Evolutionary conservation across 805 yeast species (phyloP).

Genomic region (Sporopachydermia lactativora): DNA sequence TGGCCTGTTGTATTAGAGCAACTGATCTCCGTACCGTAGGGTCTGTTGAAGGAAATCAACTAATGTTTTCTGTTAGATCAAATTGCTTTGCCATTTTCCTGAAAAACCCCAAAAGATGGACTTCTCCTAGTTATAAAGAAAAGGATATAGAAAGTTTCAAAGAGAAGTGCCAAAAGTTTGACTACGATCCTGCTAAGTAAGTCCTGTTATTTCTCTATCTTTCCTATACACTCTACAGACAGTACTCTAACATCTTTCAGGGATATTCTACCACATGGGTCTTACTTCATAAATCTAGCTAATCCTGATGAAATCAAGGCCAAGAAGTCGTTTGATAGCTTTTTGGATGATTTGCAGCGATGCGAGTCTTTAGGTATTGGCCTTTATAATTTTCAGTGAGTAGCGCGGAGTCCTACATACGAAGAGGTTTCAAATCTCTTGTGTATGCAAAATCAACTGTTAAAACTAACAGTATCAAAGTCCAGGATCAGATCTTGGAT

Average conservation of each 20-base stretch:
- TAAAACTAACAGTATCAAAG: slow-evolving; percentile 5
- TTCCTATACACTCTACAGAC: too few species aligned
- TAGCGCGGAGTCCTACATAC: background rate
- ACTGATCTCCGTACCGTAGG: too few species aligned
- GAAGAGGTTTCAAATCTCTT: too few species aligned
- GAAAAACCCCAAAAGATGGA: slow-evolving; percentile 87
- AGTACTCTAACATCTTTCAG: too few species aligned
- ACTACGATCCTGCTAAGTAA: slow-evolving; percentile 51
- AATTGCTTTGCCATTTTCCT: slow-evolving; percentile 84
- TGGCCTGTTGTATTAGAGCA: too few species aligned
- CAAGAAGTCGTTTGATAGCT: slow-evolving; percentile 57
- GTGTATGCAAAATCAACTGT: background rate
- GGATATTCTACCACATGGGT: slow-evolving; percentile 88
- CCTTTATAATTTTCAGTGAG: slow-evolving; percentile 64
- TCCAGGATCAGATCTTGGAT: slow-evolving; percentile 67
- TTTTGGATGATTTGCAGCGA: slow-evolving; percentile 73
- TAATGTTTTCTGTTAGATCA: slow-evolving; percentile 23
- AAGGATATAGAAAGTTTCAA: slow-evolving; percentile 59
- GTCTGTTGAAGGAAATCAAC: background rate
- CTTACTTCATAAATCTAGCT: slow-evolving; percentile 84
- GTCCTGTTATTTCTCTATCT: too few species aligned
- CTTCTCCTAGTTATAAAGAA: slow-evolving; percentile 55
- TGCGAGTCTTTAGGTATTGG: slow-evolving; percentile 83
- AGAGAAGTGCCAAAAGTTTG: slow-evolving; percentile 41
- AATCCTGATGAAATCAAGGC: slow-evolving; percentile 78